Evolutionary conservation across 805 yeast species (phyloP).

Genomic region (Barnettozyma vustinii): DNA sequence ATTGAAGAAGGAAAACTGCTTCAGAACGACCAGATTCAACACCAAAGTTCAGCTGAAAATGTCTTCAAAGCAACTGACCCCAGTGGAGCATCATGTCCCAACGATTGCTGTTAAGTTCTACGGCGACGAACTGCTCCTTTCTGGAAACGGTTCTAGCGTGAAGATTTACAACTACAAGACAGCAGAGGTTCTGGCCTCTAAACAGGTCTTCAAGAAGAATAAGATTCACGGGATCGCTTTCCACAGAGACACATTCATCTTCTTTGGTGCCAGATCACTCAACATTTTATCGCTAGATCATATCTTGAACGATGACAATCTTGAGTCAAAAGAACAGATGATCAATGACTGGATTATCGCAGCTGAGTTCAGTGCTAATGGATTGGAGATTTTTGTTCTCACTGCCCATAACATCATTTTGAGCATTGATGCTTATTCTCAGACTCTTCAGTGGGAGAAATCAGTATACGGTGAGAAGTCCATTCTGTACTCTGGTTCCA

Average conservation of each 20-base stretch:
- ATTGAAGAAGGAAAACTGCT: too few relatives aligned
- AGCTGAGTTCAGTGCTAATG: slow-evolving; percentile 42
- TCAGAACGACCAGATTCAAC: not conserved
- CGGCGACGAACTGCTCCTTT: slow-evolving; percentile 36
- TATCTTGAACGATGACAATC: slow-evolving; percentile 22
- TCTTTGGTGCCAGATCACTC: slow-evolving; percentile 74
- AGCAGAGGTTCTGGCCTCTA: slow-evolving; percentile 32
- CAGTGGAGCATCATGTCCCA: slow-evolving; percentile 54
- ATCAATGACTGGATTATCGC: slow-evolving; percentile 79
- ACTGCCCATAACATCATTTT: slow-evolving; percentile 77
- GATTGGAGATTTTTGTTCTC: slow-evolving; percentile 42
- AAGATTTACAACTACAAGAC: slow-evolving; percentile 45
- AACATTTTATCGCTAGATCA: slow-evolving; percentile 34
- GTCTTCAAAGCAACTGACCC: not conserved
- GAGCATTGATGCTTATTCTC: slow-evolving; percentile 28
- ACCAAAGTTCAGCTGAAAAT: not conserved
- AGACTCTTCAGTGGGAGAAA: slow-evolving; percentile 25
- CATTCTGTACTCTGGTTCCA: slow-evolving; percentile 81
- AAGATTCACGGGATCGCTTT: slow-evolving; percentile 76
- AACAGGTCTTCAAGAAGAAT: slow-evolving; percentile 56
- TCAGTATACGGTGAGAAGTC: slow-evolving; percentile 63
- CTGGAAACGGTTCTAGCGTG: slow-evolving; percentile 70
- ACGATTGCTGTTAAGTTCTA: slow-evolving; percentile 54
- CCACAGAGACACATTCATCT: slow-evolving; percentile 30
- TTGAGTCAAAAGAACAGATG: slow-evolving; percentile 37